Evolutionary conservation across 2,329 filamentous ascomycete genomes (phyloP).

Genomic region (Talaromyces sp.): DNA sequence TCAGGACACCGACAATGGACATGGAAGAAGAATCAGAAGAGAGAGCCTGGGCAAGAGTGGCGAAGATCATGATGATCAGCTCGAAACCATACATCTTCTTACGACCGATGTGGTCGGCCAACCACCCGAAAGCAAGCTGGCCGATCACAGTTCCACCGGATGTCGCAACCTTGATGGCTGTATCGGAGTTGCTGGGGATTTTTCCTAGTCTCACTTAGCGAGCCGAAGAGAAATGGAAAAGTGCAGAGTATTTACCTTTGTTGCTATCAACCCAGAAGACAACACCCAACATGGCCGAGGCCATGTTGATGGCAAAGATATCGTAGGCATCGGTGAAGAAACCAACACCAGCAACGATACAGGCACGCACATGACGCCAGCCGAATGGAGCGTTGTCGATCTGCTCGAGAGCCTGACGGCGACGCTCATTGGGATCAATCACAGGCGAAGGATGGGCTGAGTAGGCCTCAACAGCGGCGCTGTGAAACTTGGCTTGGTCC

Average conservation of each 20-base stretch:
- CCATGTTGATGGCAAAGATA: constrained; percentile 71
- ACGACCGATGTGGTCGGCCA: constrained; percentile 39
- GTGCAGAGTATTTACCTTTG: constrained; percentile 30
- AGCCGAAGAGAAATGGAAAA: neutral
- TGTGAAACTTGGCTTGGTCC: too few relatives aligned
- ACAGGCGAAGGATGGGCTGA: constrained; percentile 4
- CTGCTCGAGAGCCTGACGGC: constrained; percentile 72
- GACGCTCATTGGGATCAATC: constrained; percentile 69
- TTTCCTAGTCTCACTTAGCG: constrained; percentile 2
- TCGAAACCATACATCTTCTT: constrained; percentile 44
- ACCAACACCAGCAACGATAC: constrained; percentile 73
- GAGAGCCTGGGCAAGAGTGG: constrained; percentile 37
- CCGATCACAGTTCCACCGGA: constrained; percentile 25
- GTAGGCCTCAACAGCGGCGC: neutral
- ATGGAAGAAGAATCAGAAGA: constrained; percentile 37
- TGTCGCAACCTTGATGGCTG: constrained; percentile 15
- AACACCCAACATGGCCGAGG: constrained; percentile 71
- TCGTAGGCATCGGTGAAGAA: constrained; percentile 88
- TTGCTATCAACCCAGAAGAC: constrained; percentile 60
- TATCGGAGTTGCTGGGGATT: constrained; percentile 9
- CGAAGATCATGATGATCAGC: constrained; percentile 38
- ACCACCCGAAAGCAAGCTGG: constrained; percentile 24
- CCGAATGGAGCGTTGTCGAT: constrained; percentile 78
- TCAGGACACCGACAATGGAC: constrained; percentile 33
- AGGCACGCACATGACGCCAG: constrained; percentile 76